These are phyloP conservation scores for Collybia sordida DNA, from an alignment of 768 basidiomycete species.

Conservation along the genomic window DNA sequence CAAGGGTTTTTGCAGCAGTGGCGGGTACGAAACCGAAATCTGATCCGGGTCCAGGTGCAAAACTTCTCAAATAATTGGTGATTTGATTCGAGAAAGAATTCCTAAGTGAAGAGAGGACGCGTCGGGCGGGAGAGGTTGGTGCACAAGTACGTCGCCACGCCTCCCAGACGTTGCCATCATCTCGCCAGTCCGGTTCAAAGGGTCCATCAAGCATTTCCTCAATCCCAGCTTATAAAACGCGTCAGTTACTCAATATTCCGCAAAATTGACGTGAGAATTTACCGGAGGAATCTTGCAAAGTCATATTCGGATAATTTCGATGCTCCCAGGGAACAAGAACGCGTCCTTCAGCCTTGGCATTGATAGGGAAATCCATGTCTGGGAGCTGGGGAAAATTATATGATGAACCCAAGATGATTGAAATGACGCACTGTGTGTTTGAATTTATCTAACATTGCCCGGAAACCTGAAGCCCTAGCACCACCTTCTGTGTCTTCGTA, in stretches of 20 bases:
- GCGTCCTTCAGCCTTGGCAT: conserved; percentile 90
- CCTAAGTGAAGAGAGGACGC: conserved; percentile 78
- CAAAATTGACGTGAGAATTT: conserved; percentile 5
- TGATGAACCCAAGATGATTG: neutral
- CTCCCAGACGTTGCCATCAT: conserved; percentile 89
- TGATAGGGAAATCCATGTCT: conserved; percentile 94
- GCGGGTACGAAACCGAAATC: conserved; percentile 65
- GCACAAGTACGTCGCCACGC: conserved; percentile 90
- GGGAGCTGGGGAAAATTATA: conserved; percentile 58
- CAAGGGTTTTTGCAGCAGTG: conserved; percentile 58
- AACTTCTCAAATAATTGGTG: conserved; percentile 24
- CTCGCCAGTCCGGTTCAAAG: conserved; percentile 84
- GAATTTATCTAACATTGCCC: conserved; percentile 73
- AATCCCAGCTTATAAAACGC: conserved; percentile 41
- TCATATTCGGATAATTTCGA: conserved; percentile 68
- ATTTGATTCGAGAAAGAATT: conserved; percentile 34
- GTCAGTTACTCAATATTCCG: conserved; percentile 12
- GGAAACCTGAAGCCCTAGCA: conserved; percentile 77
- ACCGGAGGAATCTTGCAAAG: conserved; percentile 47
- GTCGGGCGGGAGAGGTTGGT: conserved; percentile 75
- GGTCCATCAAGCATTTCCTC: conserved; percentile 56
- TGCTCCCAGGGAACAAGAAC: conserved; percentile 94
- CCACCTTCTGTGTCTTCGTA: conserved; percentile 69
- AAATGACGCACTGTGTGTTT: conserved; percentile 48
- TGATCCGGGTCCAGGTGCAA: conserved; percentile 32